Conservation (phyloP, 164 flowering plant species). For the Stephania cephalantha region DNA sequence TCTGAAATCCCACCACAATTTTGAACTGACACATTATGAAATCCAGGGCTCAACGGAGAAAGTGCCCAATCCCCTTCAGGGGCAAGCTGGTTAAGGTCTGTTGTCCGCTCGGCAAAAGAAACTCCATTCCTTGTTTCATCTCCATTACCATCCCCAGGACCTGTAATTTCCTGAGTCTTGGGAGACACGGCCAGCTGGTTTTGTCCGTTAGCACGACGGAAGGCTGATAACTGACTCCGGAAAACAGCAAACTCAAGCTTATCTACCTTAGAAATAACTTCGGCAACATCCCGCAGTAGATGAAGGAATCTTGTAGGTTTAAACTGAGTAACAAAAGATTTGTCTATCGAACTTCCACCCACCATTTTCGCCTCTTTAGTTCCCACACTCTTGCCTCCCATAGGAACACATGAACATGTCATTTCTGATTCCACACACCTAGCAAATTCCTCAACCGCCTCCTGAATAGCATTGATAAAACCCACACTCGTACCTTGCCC, state of each 20-base stretch:
- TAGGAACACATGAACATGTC: slow-evolving; percentile 43
- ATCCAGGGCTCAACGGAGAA: slow-evolving; percentile 16
- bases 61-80: slow-evolving; percentile 35
- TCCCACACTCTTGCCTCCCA: slow-evolving; percentile 21
- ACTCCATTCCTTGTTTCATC: neutral
- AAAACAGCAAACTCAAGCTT: slow-evolving; percentile 42
- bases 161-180: slow-evolving; percentile 24
- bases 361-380: slow-evolving; percentile 25
- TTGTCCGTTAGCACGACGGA: slow-evolving; percentile 39
- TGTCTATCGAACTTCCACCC: slow-evolving; percentile 23
- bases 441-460: slow-evolving; percentile 48
- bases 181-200: slow-evolving; percentile 35
- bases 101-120: slow-evolving; percentile 13
- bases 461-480: slow-evolving; percentile 47
- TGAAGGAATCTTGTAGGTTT: slow-evolving; percentile 38
- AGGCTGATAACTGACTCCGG: slow-evolving; percentile 41
- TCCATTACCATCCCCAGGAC: slow-evolving; percentile 25
- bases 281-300: slow-evolving; percentile 33
- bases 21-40: slow-evolving; percentile 1
- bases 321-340: slow-evolving; percentile 25
- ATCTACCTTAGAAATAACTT: slow-evolving; percentile 22
- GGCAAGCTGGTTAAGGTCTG: slow-evolving; percentile 12
- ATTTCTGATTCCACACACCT: slow-evolving; percentile 41
- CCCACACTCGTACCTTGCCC: slow-evolving; percentile 40
- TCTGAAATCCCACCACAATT: slow-evolving; percentile 15